Conservation (phyloP, 2,329 filamentous ascomycete genomes). For the Aspergillus pseudonomiae region DNA sequence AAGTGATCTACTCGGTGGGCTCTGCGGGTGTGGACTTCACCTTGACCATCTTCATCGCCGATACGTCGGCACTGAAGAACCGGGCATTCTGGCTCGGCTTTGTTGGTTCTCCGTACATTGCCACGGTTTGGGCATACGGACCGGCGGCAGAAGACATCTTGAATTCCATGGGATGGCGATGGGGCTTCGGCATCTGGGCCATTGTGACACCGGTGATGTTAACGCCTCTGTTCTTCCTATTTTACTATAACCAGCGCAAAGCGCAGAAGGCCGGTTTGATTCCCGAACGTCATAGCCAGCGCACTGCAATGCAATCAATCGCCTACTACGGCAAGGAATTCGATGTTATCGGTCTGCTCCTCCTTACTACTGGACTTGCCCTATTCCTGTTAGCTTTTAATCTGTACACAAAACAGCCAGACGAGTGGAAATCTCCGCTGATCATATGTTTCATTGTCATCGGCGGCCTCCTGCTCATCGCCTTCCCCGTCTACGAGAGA, state of each 20-base stretch:
- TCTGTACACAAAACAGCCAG: slow-evolving; percentile 43
- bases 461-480: slow-evolving; percentile 55
- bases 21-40: slow-evolving; percentile 57
- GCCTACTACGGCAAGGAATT: slow-evolving; percentile 63
- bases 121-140: slow-evolving; percentile 57
- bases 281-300: slow-evolving; percentile 43
- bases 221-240: slow-evolving; percentile 57
- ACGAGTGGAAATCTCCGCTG: slow-evolving; percentile 6
- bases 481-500: slow-evolving; percentile 34
- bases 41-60: slow-evolving; percentile 62
- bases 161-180: slow-evolving; percentile 58
- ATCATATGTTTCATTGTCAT: slow-evolving; percentile 43
- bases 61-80: slow-evolving; percentile 63
- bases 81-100: slow-evolving; percentile 63
- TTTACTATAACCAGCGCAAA: slow-evolving; percentile 60
- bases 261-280: slow-evolving; percentile 59
- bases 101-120: slow-evolving; percentile 62
- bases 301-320: slow-evolving; percentile 52
- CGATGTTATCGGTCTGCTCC: slow-evolving; percentile 62
- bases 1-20: slow-evolving; percentile 65
- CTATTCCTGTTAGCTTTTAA: slow-evolving; percentile 68
- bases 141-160: slow-evolving; percentile 40
- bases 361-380: slow-evolving; percentile 52
- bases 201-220: slow-evolving; percentile 61
- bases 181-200: slow-evolving; percentile 64